Conservation (phyloP, 306 rosid genomes). For the Nissolia schottii region DNA sequence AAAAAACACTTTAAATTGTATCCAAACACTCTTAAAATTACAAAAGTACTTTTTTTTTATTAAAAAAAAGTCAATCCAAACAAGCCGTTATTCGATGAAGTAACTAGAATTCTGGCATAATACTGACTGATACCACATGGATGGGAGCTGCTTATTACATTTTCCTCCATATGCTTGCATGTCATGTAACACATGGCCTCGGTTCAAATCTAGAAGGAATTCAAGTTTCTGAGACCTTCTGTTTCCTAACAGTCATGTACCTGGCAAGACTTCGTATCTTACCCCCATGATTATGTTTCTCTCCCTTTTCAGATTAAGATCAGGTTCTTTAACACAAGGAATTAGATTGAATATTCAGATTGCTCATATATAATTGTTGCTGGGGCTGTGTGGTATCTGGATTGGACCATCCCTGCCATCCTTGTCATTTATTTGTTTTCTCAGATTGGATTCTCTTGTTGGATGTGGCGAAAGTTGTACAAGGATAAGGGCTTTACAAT, state of each 20-base stretch:
- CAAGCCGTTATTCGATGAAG: background rate
- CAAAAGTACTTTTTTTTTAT: too few species aligned
- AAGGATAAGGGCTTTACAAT: background rate
- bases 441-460: constrained; percentile 10
- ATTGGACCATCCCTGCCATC: background rate
- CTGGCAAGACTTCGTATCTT: background rate
- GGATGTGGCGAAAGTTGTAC: background rate
- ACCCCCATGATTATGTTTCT: background rate
- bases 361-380: background rate
- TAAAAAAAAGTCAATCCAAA: too few species aligned
- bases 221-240: background rate
- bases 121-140: background rate
- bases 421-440: background rate
- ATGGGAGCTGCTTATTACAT: background rate
- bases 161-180: background rate
- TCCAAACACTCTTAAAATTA: too few species aligned
- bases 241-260: background rate
- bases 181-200: background rate
- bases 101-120: background rate
- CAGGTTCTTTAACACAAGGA: background rate
- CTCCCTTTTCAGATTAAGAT: background rate
- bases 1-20: too few species aligned
- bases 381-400: background rate
- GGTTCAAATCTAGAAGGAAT: background rate
- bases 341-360: background rate